A percentile compares a stretch with the other conserved stretches of the same genome.
These are phyloP conservation scores for Populus hybrid DNA, from an alignment of 441 rosid genomes.

Conservation along the genomic window DNA sequence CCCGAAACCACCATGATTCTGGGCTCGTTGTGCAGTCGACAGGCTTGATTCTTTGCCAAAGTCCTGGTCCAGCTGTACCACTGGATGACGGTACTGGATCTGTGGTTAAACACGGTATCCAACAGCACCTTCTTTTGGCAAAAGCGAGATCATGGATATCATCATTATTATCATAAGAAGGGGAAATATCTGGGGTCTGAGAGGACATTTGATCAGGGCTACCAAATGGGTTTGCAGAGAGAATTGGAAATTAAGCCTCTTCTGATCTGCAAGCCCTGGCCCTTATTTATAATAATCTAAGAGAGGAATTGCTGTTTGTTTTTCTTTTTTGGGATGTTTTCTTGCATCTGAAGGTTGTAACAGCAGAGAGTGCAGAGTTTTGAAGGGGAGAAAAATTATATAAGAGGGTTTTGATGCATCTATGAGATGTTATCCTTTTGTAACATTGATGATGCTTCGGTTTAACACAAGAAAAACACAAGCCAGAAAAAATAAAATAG, in stretches of 20 bases:
- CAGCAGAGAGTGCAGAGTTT: too few species aligned
- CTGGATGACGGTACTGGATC: background rate
- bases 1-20: slow-evolving; percentile 1
- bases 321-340: background rate
- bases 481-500: too few species aligned
- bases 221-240: background rate
- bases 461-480: too few species aligned
- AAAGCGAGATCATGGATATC: background rate
- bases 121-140: background rate
- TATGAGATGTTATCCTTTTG: too few species aligned
- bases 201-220: background rate
- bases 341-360: background rate
- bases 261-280: background rate
- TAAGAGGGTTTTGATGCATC: too few species aligned
- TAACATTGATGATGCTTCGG: too few species aligned
- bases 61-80: background rate
- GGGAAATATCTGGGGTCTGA: background rate
- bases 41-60: background rate
- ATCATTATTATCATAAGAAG: background rate
- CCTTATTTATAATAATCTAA: background rate
- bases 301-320: background rate
- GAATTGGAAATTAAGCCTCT: background rate
- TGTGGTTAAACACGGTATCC: background rate
- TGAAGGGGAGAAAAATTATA: too few species aligned
- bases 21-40: background rate